Conservation (phyloP, 352 stramenopile genomes). For the Globisporangium uncinulatum region DNA sequence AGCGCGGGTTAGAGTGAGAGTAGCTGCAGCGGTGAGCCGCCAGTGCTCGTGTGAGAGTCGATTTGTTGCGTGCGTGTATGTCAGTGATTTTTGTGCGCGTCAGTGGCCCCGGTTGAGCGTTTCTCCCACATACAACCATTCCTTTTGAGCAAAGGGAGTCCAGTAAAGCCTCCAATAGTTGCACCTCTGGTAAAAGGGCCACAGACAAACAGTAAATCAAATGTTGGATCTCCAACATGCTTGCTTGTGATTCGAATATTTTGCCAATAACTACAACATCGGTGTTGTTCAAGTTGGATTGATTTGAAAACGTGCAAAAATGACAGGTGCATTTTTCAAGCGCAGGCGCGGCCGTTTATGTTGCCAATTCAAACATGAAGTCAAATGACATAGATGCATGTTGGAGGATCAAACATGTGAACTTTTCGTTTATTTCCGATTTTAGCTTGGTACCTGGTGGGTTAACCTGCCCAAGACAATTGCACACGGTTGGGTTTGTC, state of each 20-base stretch:
- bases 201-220: neutral
- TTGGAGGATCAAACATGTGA: neutral
- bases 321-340: neutral
- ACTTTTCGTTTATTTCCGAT: neutral
- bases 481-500: no score
- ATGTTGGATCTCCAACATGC: neutral
- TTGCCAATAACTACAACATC: neutral
- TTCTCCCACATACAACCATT: neutral
- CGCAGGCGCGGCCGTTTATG: neutral
- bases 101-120: no score
- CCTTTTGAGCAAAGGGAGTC: neutral
- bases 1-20: no score
- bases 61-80: no score
- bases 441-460: neutral
- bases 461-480: no score
- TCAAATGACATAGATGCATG: neutral
- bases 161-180: neutral
- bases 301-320: neutral
- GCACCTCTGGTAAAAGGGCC: neutral
- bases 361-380: neutral
- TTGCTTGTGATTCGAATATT: neutral
- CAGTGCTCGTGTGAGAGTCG: no score
- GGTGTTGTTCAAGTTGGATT: neutral
- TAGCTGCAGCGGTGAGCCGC: no score
- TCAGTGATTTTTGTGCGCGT: no score